phyloP scores from a whole-genome alignment of 202 grass and related monocot species.

The Carex sylvatica region DNA sequence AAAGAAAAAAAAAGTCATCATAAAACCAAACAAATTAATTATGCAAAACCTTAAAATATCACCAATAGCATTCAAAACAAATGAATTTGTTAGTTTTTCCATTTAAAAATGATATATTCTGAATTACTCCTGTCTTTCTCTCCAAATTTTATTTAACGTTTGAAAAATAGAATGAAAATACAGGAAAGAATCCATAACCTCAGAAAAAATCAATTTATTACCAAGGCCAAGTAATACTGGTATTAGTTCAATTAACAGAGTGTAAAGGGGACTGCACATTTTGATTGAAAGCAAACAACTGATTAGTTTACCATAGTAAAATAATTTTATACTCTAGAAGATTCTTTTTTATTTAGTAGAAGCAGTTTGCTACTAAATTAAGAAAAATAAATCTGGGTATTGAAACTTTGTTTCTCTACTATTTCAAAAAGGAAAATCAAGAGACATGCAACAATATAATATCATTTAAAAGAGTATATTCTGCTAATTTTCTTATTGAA shows the following conservation, averaged over 20 bases:
- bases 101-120: not conserved
- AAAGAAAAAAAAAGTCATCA: not conserved
- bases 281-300: not conserved
- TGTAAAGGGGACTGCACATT: not conserved
- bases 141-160: not conserved
- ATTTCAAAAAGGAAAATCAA: not conserved
- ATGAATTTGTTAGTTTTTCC: not conserved
- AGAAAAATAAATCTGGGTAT: not conserved
- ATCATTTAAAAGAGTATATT: not conserved
- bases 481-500: not conserved
- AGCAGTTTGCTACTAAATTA: not conserved
- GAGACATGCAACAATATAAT: not conserved
- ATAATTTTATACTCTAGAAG: not conserved
- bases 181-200: too few relatives aligned
- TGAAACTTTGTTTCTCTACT: not conserved
- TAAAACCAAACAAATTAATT: not conserved
- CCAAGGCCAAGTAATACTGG: not conserved
- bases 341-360: not conserved
- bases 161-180: not conserved
- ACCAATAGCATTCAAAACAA: not conserved
- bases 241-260: not conserved
- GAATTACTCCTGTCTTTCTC: not conserved
- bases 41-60: conserved; percentile 19
- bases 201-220: too few relatives aligned
- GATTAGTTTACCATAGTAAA: too few relatives aligned